Evolutionary conservation across 164 flowering plant species (phyloP), one percentile per base, ranked within the genome.

Genomic region (Berberis thunbergii): DNA sequence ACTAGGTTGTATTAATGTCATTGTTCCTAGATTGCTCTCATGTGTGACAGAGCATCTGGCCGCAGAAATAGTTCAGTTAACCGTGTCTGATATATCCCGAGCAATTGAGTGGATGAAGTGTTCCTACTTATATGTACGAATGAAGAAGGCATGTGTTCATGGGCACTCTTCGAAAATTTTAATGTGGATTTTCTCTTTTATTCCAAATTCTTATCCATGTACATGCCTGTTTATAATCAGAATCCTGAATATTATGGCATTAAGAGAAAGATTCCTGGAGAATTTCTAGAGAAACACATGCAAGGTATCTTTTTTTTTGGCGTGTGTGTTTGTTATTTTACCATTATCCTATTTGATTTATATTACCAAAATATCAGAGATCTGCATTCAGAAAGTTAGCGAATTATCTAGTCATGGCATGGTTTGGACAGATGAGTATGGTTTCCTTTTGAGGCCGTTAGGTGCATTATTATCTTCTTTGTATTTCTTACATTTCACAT

Each of bases 71-170:
- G 99, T 95, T 74, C 97, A 91, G 75, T 77, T 86, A 64, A 91
- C 89, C 38, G 75, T 95, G 65, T 68, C 89, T 60, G 97, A 95
- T 74, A 83, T 95, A 60, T 76, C 89, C 68, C 80, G 79, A 58
- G 97, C 97, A 65, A 91, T 95, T 72, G 97, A 91, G 70, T 91
- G 97, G 97, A 83, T 94, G 81, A 86, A 87, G 75, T 94, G 96
- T 77, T 94, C 99, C 38, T 94, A 80, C 72, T 77, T 94, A 77
- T 91, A 82, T 65, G 90, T 91, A 43, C 81, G 99, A 67, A 87
- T 87, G 82, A 91, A 87, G 76, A 91, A 86, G 97, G 99, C 70
- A 84, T 75, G 84, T 74, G 40, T 53, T 56, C 48, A 50, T 64
- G 44, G 44, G 10, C 49, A 65, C 57, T n/a, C 53, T 41, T 52